Evolutionary conservation across 2,329 filamentous ascomycete species (phyloP).

Genomic region (Penicillium sp.): DNA sequence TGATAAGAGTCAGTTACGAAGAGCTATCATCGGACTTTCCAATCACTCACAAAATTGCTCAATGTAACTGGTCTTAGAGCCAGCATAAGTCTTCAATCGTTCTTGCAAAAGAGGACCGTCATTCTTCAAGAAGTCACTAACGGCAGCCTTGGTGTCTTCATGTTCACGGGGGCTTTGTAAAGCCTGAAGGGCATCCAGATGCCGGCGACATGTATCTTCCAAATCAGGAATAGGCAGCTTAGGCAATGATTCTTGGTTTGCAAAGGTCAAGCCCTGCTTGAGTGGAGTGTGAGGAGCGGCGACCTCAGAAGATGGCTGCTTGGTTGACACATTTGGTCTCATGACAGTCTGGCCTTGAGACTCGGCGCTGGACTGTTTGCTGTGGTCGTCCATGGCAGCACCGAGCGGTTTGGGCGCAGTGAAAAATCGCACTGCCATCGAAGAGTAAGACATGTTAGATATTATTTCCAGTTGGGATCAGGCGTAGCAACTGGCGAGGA

Average conservation of each 20-base stretch:
- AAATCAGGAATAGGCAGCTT: conserved; percentile 93
- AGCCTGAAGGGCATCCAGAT: conserved; percentile 76
- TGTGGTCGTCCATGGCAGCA: conserved; percentile 59
- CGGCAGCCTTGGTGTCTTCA: conserved; percentile 75
- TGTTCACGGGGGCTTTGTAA: conserved; percentile 81
- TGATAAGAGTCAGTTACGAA: conserved; percentile 40
- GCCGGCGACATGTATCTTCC: conserved; percentile 74
- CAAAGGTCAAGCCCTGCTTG: conserved; percentile 79
- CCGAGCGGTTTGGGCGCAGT: conserved; percentile 72
- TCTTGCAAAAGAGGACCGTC: conserved; percentile 87
- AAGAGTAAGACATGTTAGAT: conserved; percentile 62
- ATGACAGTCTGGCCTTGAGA: conserved; percentile 20
- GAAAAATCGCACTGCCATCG: conserved; percentile 70
- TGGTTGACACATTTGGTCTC: conserved; percentile 25
- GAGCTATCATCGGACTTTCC: not conserved
- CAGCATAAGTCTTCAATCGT: conserved; percentile 85
- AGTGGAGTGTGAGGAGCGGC: conserved; percentile 31
- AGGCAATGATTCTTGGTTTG: conserved; percentile 81
- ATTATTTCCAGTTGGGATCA: conserved; percentile 28
- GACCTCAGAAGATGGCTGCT: conserved; percentile 9
- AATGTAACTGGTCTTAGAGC: conserved; percentile 91
- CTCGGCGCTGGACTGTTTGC: conserved; percentile 7
- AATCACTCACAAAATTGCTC: conserved; percentile 88
- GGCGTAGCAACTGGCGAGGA: conserved; percentile 74
- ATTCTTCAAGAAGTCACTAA: conserved; percentile 76